These are phyloP conservation scores for Karstenula rhodostoma DNA, from an alignment of 2,329 filamentous ascomycete genomes.

Conservation along the genomic window DNA sequence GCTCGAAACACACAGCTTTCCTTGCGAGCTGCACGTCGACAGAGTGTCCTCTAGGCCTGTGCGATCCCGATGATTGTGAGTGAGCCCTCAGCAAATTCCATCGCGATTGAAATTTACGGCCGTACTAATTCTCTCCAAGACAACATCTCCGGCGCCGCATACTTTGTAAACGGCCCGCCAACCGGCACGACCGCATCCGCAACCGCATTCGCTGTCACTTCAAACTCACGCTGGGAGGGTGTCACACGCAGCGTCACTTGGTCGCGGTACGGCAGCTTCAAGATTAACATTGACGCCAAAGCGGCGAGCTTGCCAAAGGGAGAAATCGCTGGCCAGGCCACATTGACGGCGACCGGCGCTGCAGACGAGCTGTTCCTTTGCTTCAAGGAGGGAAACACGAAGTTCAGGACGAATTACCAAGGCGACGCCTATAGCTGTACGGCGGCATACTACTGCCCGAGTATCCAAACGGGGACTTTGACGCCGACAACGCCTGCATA, in stretches of 20 bases:
- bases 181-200: conserved; percentile 12
- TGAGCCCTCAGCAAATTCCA: conserved; percentile 12
- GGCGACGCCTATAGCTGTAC: conserved; percentile 25
- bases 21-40: conserved; percentile 21
- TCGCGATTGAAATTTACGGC: neutral
- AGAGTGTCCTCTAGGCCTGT: conserved; percentile 26
- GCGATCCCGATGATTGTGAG: conserved; percentile 21
- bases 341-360: conserved; percentile 9
- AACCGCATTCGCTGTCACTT: conserved; percentile 7
- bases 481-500: neutral
- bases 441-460: conserved; percentile 29
- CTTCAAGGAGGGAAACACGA: conserved; percentile 28
- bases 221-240: conserved; percentile 23
- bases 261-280: conserved; percentile 24
- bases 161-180: conserved; percentile 24
- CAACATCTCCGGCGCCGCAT: conserved; percentile 14
- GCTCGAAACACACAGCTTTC: conserved; percentile 31
- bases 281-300: conserved; percentile 17
- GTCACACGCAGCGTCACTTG: conserved; percentile 19
- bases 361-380: conserved; percentile 26
- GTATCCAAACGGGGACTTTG: conserved; percentile 14
- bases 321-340: conserved; percentile 25
- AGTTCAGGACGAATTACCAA: conserved; percentile 21
- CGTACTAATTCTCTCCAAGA: neutral
- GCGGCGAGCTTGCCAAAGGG: conserved; percentile 22